Percentiles rank a stretch among this genome's conserved stretches.
phyloP scores from a whole-genome alignment of 805 yeast species.

The Kockiozyma suomiensis region DNA sequence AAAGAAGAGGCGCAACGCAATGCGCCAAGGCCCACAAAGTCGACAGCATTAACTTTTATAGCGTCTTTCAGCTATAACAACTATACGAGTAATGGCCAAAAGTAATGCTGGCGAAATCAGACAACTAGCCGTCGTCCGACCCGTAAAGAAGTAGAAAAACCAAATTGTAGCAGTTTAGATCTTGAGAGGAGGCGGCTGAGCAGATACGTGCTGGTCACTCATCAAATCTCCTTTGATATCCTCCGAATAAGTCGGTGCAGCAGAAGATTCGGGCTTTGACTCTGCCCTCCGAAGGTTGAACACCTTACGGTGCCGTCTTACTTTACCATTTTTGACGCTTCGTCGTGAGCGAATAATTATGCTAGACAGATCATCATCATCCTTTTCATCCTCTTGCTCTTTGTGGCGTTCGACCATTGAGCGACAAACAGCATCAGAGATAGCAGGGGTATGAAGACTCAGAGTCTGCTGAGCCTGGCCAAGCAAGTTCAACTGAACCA shows the following conservation, averaged over 20 bases:
- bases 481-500: conserved; percentile 67
- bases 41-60: not conserved
- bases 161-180: too few relatives aligned
- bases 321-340: conserved; percentile 24
- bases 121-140: too few relatives aligned
- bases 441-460: conserved; percentile 63
- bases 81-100: not conserved
- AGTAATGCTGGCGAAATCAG: too few relatives aligned
- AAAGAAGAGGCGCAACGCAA: too few relatives aligned
- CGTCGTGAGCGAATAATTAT: conserved; percentile 33
- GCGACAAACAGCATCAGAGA: conserved; percentile 61
- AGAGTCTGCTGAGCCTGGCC: conserved; percentile 79
- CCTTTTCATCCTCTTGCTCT: conserved; percentile 26
- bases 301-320: conserved; percentile 23
- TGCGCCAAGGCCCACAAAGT: not conserved
- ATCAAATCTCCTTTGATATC: not conserved
- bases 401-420: conserved; percentile 41
- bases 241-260: conserved; percentile 8
- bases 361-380: conserved; percentile 31
- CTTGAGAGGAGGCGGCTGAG: conserved; percentile 11
- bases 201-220: not conserved
- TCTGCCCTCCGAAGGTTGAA: conserved; percentile 24
- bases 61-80: not conserved
- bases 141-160: too few relatives aligned
- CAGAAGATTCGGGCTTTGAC: not conserved